Base-by-base conservation (phyloP, 2,329 filamentous ascomycete genomes). In the Sarocladiaceae sp. region DNA sequence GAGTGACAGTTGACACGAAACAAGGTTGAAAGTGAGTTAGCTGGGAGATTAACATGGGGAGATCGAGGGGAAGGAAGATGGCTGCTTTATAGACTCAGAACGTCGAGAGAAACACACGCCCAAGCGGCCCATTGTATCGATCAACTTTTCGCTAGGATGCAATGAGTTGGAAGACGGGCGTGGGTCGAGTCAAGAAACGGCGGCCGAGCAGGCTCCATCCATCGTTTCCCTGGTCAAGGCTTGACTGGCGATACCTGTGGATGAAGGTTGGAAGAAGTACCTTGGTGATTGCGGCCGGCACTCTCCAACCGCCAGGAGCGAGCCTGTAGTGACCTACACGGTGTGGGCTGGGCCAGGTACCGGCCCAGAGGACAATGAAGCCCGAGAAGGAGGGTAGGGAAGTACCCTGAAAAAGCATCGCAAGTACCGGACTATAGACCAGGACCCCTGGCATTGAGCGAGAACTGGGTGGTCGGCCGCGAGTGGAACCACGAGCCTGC, bases 1-100 rank as follows among this genome's bases (percentile, higher is more conserved):
- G 52, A 55, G 54, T 53, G 54, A 51, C 47, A 50, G 47, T 51
- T 50, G 51, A 51, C 36, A 49, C 26, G 48, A 40, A 52, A 44
- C 26, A 39, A 37, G 31, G n/a, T 37, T 55, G 23, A 46, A 52
- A 50, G 47, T n/a, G 31, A 50, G 23, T 50, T 29, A 37, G 47
- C 22, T 50, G 17, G 31, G 29, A 46, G 51, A 47, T 51, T 37
- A 17, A 13, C 10, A 50, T 50, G 47, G 29, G 18, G 47, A 37
- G 18, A 26, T 12, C 17, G 26, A n/a, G 25, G 44, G 29, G 53
- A 28, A 23, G 37, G 46, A 39, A 15, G 26, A 22, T 18, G 28
- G 31, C 35, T 29, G 49, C 50, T 55, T 55, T 55, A 55, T 55
- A 55, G 28, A 31, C 36, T 22, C 8, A 37, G 18, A 28, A 33